These are phyloP conservation scores for Candolleomyces aberdarensis DNA, from an alignment of 768 basidiomycete species.

Conservation along the genomic window DNA sequence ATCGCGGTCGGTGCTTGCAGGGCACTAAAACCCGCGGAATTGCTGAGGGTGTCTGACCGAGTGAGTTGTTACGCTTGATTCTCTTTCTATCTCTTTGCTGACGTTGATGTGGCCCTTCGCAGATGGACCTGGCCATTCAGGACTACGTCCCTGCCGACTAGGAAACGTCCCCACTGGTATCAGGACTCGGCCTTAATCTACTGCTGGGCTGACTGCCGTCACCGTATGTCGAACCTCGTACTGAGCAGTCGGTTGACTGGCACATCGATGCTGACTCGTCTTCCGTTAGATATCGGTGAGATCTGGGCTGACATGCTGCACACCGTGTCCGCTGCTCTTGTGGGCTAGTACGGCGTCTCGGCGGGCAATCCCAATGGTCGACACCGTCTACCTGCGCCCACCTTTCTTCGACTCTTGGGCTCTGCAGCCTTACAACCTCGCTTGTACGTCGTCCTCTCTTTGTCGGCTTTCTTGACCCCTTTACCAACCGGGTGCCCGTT, in stretches of 20 bases:
- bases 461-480: too few relatives aligned
- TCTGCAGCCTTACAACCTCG: slow-evolving; percentile 46
- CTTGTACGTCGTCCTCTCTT: slow-evolving; percentile 16
- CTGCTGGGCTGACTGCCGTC: not conserved
- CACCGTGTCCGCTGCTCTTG: slow-evolving; percentile 37
- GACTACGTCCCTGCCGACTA: slow-evolving; percentile 44
- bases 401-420: slow-evolving; percentile 45
- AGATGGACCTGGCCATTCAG: slow-evolving; percentile 38
- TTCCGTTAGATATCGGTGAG: slow-evolving; percentile 41
- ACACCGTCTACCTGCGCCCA: slow-evolving; percentile 41
- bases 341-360: slow-evolving; percentile 29
- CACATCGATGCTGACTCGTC: not conserved
- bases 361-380: slow-evolving; percentile 31
- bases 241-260: not conserved
- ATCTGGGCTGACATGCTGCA: slow-evolving; percentile 45
- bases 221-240: not conserved
- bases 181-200: slow-evolving; percentile 53
- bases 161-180: slow-evolving; percentile 48
- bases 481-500: too few relatives aligned
- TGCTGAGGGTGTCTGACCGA: slow-evolving; percentile 44
- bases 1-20: slow-evolving; percentile 61
- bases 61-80: not conserved
- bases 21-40: slow-evolving; percentile 58
- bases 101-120: not conserved
- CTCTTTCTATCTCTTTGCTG: not conserved